phyloP scores from a whole-genome alignment of 1,284 basidiomycete genomes.

The Sanghuangporus baumii region DNA sequence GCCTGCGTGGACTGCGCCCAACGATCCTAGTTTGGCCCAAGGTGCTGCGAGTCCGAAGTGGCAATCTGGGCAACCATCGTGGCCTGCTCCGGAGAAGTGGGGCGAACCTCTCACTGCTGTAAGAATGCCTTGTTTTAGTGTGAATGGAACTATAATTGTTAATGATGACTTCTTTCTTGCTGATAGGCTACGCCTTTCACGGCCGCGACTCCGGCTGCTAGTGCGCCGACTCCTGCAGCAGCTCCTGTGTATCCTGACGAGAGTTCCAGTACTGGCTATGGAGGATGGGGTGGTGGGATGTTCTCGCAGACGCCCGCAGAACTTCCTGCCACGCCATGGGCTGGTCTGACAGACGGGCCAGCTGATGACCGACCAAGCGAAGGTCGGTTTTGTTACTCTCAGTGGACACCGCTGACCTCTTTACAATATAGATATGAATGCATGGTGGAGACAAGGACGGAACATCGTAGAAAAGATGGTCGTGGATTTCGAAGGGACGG shows the following conservation, averaged over 20 bases:
- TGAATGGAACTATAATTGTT: background rate
- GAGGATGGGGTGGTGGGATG: background rate
- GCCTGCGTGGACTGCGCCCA: conserved; percentile 36
- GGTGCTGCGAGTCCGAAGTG: conserved; percentile 33
- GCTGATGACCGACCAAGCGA: background rate
- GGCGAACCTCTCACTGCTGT: conserved; percentile 8
- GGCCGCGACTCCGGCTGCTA: conserved; percentile 14
- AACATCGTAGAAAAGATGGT: background rate
- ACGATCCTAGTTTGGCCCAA: conserved; percentile 27
- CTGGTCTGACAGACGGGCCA: background rate
- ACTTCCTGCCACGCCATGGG: conserved; percentile 2
- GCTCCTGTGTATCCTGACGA: background rate
- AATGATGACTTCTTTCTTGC: background rate
- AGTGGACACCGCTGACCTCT: background rate
- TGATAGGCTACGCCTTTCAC: conserved; percentile 11
- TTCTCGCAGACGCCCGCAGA: background rate
- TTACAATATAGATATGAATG: background rate
- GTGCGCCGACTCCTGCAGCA: conserved; percentile 12
- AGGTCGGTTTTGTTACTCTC: background rate
- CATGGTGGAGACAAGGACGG: conserved; percentile 6
- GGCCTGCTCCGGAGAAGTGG: background rate
- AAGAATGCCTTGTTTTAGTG: background rate
- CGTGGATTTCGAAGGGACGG: conserved; percentile 6
- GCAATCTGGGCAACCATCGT: conserved; percentile 2
- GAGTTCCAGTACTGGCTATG: background rate